These are phyloP conservation scores for Pholiota conissans DNA, from an alignment of 768 basidiomycete genomes.

Conservation along the genomic window DNA sequence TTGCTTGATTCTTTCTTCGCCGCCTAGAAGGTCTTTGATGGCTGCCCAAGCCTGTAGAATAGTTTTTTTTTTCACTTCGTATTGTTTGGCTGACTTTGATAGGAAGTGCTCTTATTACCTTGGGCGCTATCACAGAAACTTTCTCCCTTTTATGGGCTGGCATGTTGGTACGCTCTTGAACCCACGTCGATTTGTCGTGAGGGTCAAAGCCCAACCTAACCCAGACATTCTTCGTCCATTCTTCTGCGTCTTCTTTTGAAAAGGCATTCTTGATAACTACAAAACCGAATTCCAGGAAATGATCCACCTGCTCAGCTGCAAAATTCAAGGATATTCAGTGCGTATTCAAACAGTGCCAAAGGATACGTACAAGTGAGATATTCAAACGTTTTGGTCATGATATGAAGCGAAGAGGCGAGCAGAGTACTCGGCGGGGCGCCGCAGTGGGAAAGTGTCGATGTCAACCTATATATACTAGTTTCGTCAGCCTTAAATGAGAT, in stretches of 20 bases:
- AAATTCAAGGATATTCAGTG: background rate
- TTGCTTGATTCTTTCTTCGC: constrained; percentile 55
- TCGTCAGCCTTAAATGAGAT: background rate
- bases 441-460: background rate
- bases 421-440: background rate
- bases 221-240: constrained; percentile 54
- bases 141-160: constrained; percentile 47
- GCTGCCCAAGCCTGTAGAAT: constrained; percentile 51
- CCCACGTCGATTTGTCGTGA: constrained; percentile 56
- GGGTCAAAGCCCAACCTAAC: constrained; percentile 51
- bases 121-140: constrained; percentile 52
- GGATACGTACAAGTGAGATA: constrained; percentile 34
- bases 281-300: constrained; percentile 58
- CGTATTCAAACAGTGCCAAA: background rate
- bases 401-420: constrained; percentile 10
- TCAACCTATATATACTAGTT: background rate
- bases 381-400: constrained; percentile 33
- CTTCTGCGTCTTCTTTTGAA: constrained; percentile 46
- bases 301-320: constrained; percentile 47
- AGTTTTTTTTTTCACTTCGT: background rate
- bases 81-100: constrained; percentile 37
- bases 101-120: constrained; percentile 54
- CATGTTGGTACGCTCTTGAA: constrained; percentile 53
- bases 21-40: constrained; percentile 60
- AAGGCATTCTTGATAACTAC: constrained; percentile 54